A percentile compares a stretch with the other conserved stretches of the same genome.
These are phyloP conservation scores for Eutrema yunnanense DNA, from an alignment of 345 rosid genomes.

Conservation along the genomic window DNA sequence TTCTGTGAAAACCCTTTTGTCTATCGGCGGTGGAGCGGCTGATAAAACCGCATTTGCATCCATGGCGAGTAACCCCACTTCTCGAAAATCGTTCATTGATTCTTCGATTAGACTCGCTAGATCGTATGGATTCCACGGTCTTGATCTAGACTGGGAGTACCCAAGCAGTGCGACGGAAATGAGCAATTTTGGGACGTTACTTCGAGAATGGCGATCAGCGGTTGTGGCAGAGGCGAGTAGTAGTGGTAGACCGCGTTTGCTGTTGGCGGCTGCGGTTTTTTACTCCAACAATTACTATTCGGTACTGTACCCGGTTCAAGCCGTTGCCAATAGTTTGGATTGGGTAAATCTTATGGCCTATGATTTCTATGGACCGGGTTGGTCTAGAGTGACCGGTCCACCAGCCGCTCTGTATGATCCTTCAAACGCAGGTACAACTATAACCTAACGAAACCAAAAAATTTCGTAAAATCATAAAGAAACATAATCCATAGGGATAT, in stretches of 20 bases:
- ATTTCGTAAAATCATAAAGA: neutral
- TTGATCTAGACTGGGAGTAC: slow-evolving; percentile 62
- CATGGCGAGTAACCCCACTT: slow-evolving; percentile 43
- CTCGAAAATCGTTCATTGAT: slow-evolving; percentile 49
- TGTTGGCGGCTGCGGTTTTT: slow-evolving; percentile 52
- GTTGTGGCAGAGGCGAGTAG: slow-evolving; percentile 37
- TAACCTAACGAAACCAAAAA: neutral
- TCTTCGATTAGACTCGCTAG: slow-evolving; percentile 49
- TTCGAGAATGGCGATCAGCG: slow-evolving; percentile 43
- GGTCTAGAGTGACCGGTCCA: slow-evolving; percentile 42
- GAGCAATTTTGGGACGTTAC: slow-evolving; percentile 39
- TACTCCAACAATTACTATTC: slow-evolving; percentile 28
- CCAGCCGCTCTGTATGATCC: slow-evolving; percentile 60
- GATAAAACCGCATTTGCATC: slow-evolving; percentile 27
- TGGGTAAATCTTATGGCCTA: slow-evolving; percentile 63
- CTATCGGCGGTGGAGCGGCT: slow-evolving; percentile 53
- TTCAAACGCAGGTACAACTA: slow-evolving; percentile 17
- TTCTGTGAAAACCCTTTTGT: slow-evolving; percentile 43
- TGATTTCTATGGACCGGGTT: slow-evolving; percentile 51
- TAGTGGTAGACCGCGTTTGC: slow-evolving; percentile 26
- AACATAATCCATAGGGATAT: neutral
- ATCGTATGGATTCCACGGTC: slow-evolving; percentile 47
- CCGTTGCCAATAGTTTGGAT: slow-evolving; percentile 40
- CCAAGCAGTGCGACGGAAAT: slow-evolving; percentile 23
- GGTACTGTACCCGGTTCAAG: slow-evolving; percentile 34